Conservation (phyloP, 2,329 filamentous ascomycete species). For the Alternaria sp. region DNA sequence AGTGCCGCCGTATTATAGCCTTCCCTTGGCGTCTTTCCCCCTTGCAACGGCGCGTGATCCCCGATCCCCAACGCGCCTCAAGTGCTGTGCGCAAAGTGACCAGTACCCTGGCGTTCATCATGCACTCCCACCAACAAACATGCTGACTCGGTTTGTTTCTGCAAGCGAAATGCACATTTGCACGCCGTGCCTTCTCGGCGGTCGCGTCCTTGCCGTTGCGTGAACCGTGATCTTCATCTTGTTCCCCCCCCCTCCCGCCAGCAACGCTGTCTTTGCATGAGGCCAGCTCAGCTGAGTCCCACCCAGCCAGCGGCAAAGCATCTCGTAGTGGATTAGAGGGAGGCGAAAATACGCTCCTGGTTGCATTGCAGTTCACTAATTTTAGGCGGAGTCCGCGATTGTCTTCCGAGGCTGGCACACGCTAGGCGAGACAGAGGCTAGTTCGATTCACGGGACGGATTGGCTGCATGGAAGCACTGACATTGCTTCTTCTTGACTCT, state of each 20-base stretch:
- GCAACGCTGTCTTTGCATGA: no score
- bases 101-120: slow-evolving; percentile 8
- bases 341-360: neutral
- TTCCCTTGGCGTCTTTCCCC: slow-evolving; percentile 6
- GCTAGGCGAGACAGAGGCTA: neutral
- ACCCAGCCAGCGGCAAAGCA: slow-evolving; percentile 1
- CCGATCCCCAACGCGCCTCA: slow-evolving; percentile 5
- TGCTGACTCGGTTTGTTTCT: slow-evolving; percentile 2
- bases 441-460: neutral
- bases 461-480: slow-evolving; percentile 4
- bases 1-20: slow-evolving; percentile 9
- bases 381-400: slow-evolving; percentile 5
- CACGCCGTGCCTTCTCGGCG: neutral
- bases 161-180: slow-evolving; percentile 4
- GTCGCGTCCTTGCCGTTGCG: neutral
- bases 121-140: slow-evolving; percentile 1
- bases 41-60: slow-evolving; percentile 6
- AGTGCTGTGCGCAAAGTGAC: slow-evolving; percentile 3
- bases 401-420: slow-evolving; percentile 5
- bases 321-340: neutral
- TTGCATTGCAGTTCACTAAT: slow-evolving; percentile 8
- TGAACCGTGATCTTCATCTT: neutral
- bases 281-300: slow-evolving; percentile 7
- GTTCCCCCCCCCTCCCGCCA: neutral
- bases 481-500: neutral